Evolutionary conservation across 768 basidiomycete species (phyloP).

Genomic region (Calocybe cyanea): DNA sequence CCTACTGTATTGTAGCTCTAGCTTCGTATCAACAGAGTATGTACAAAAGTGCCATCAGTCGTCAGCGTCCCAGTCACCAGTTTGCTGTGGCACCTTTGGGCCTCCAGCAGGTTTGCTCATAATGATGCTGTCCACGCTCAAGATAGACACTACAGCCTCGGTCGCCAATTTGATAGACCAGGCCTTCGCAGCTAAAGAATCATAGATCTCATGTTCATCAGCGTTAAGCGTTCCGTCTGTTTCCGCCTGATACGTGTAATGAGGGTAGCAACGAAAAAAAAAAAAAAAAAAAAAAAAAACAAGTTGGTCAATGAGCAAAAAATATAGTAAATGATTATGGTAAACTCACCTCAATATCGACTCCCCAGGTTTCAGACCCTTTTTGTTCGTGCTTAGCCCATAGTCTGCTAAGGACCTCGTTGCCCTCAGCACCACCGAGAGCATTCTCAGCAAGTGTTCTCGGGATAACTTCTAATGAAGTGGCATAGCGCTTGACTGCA

Average conservation of each 20-base stretch:
- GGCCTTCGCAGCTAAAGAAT: constrained; percentile 84
- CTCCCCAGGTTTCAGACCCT: constrained; percentile 73
- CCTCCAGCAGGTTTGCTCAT: constrained; percentile 93
- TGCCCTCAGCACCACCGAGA: constrained; percentile 84
- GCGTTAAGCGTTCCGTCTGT: constrained; percentile 72
- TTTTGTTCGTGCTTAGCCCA: constrained; percentile 88
- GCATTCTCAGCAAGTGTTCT: constrained; percentile 95
- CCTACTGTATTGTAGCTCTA: too few species aligned
- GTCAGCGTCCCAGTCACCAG: constrained; percentile 86
- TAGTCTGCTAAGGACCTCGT: constrained; percentile 83
- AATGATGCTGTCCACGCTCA: constrained; percentile 97
- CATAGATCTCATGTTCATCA: constrained; percentile 65
- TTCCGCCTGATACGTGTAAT: constrained; percentile 49
- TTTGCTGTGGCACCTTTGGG: constrained; percentile 83
- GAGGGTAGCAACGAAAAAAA: too few species aligned
- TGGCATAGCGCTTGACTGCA: constrained; percentile 85
- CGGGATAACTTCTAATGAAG: constrained; percentile 89
- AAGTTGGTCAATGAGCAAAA: neutral
- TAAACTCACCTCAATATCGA: constrained; percentile 84
- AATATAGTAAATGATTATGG: neutral
- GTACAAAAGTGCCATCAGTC: too few species aligned
- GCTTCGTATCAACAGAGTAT: too few species aligned
- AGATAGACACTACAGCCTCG: constrained; percentile 85
- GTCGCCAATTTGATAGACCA: constrained; percentile 92
- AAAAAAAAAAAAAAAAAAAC: too few species aligned